Evolutionary conservation across 768 basidiomycete genomes (phyloP).

Genomic region (Lactifluus hygrophoroides): DNA sequence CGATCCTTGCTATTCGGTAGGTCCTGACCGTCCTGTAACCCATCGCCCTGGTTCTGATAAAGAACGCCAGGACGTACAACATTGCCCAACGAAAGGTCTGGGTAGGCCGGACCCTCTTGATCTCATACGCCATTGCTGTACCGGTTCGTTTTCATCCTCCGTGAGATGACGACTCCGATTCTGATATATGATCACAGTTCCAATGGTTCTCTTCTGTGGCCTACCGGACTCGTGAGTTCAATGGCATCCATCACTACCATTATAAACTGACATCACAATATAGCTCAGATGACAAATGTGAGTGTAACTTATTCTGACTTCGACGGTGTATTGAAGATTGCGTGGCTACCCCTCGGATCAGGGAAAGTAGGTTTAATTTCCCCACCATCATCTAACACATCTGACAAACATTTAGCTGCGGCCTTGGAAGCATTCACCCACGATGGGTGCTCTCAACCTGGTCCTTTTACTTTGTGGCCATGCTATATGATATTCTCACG

Average conservation of each 20-base stretch:
- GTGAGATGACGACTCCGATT: slow-evolving; percentile 18
- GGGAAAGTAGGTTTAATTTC: slow-evolving; percentile 29
- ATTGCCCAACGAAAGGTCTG: slow-evolving; percentile 39
- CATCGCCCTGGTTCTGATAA: not conserved
- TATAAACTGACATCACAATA: slow-evolving; percentile 4
- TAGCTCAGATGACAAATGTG: slow-evolving; percentile 4
- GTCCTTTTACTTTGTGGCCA: slow-evolving; percentile 50
- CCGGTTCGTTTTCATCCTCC: slow-evolving; percentile 31
- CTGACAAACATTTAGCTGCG: slow-evolving; percentile 35
- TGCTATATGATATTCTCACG: slow-evolving; percentile 47
- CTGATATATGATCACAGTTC: slow-evolving; percentile 26
- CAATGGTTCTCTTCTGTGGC: slow-evolving; percentile 52
- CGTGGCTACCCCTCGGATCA: slow-evolving; percentile 8
- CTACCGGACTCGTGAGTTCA: slow-evolving; percentile 39
- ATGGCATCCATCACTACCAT: not conserved
- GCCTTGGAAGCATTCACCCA: slow-evolving; percentile 27
- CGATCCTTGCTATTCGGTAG: slow-evolving; percentile 54
- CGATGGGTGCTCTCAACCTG: slow-evolving; percentile 35
- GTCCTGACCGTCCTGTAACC: not conserved
- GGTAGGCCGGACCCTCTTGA: slow-evolving; percentile 34
- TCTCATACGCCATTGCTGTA: slow-evolving; percentile 35
- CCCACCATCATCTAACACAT: not conserved
- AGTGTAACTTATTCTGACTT: not conserved
- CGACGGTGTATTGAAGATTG: not conserved
- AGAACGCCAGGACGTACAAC: slow-evolving; percentile 42